Conservation (phyloP, 202 grass and related monocot species). For the Thinopyrum obtusiflorum region DNA sequence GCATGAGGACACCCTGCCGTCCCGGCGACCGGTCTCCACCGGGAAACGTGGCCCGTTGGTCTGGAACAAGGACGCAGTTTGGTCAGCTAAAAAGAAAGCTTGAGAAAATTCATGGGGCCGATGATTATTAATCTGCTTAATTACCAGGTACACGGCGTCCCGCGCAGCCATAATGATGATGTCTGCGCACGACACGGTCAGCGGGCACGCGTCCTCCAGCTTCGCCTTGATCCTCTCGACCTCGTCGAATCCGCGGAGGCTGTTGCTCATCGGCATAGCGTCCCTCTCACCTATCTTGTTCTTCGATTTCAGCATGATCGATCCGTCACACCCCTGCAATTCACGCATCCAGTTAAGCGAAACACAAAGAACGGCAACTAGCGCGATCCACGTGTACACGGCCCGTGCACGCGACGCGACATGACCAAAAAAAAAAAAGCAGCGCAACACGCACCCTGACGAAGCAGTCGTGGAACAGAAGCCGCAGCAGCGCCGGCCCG, state of each 20-base stretch:
- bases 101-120: not conserved
- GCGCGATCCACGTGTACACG: no score
- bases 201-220: constrained; percentile 60
- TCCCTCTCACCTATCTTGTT: constrained; percentile 43
- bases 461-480: constrained; percentile 82
- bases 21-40: constrained; percentile 60
- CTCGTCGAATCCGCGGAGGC: constrained; percentile 50
- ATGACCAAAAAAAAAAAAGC: not conserved
- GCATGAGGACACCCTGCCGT: constrained; percentile 21
- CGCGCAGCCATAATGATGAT: constrained; percentile 66
- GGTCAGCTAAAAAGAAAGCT: not conserved
- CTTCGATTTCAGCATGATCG: constrained; percentile 56
- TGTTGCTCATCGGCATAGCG: constrained; percentile 28
- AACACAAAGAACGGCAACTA: no score
- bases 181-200: constrained; percentile 71
- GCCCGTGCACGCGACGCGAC: not conserved
- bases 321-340: constrained; percentile 65
- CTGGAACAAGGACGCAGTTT: constrained; percentile 31
- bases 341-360: not conserved
- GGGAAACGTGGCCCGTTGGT: constrained; percentile 50
- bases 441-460: constrained; percentile 43
- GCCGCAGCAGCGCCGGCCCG: constrained; percentile 55
- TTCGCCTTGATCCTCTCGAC: constrained; percentile 59
- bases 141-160: constrained; percentile 68
- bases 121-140: not conserved